Conservation (phyloP, 2,329 filamentous ascomycete species). For the Fusarium floridanum region DNA sequence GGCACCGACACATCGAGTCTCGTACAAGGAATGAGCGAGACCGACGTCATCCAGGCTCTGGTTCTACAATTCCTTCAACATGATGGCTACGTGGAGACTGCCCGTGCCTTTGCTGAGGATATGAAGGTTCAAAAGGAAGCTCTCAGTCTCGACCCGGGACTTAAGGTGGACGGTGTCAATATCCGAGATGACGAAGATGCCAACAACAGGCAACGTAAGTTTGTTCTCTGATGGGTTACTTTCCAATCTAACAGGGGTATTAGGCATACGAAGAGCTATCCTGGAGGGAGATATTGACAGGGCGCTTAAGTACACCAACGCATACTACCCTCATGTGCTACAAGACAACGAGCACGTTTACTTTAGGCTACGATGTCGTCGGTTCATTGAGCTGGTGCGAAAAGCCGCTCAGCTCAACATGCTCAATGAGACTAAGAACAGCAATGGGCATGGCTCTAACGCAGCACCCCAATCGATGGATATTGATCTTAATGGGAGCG, state of each 20-base stretch:
- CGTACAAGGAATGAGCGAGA: slow-evolving; percentile 76
- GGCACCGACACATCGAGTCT: slow-evolving; percentile 70
- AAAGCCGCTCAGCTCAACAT: slow-evolving; percentile 75
- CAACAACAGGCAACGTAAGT: slow-evolving; percentile 84
- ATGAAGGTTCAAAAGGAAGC: slow-evolving; percentile 80
- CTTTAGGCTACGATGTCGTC: slow-evolving; percentile 88
- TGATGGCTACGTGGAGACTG: slow-evolving; percentile 95
- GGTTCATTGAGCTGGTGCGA: slow-evolving; percentile 95
- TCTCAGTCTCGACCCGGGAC: slow-evolving; percentile 69
- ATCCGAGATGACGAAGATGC: slow-evolving; percentile 88
- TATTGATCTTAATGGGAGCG: slow-evolving; percentile 64
- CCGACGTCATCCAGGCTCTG: slow-evolving; percentile 83
- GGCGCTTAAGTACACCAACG: slow-evolving; percentile 84
- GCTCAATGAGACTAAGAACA: slow-evolving; percentile 58
- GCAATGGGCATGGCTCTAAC: slow-evolving; percentile 56
- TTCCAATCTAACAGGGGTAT: slow-evolving; percentile 27
- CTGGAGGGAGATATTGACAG: slow-evolving; percentile 92
- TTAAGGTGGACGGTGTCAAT: slow-evolving; percentile 70
- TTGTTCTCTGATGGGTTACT: neutral
- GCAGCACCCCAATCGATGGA: slow-evolving; percentile 66
- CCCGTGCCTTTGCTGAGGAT: slow-evolving; percentile 87
- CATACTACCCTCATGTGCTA: slow-evolving; percentile 85
- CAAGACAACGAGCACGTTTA: slow-evolving; percentile 85
- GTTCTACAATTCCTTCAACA: slow-evolving; percentile 90
- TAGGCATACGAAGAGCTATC: slow-evolving; percentile 88